A percentile compares a stretch with the other conserved stretches of the same genome.
phyloP scores from a whole-genome alignment of 23 red algal species.

The Agarophyton chilense region DNA sequence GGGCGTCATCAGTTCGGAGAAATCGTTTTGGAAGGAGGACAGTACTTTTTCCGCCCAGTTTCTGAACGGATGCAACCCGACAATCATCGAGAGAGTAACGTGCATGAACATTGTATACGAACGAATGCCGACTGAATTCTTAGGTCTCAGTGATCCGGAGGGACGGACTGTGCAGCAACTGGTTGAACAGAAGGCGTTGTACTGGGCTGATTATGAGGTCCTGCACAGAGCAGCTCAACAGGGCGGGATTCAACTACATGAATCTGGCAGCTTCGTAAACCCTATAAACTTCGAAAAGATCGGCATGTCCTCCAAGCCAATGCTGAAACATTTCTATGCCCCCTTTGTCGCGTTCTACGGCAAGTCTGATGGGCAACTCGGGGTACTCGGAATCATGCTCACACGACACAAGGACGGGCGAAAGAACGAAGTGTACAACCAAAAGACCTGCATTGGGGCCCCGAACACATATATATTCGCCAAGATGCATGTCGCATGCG shows the following conservation, averaged over 20 bases:
- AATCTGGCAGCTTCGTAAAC: slow-evolving; percentile 32
- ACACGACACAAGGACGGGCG: slow-evolving; percentile 7
- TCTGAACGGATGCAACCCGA: slow-evolving; percentile 54
- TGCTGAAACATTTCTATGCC: slow-evolving; percentile 64
- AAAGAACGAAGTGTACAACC: slow-evolving; percentile 25
- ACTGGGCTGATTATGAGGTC: slow-evolving; percentile 47
- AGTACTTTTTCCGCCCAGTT: slow-evolving; percentile 23
- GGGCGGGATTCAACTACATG: not conserved
- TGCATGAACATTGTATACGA: not conserved
- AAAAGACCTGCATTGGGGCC: not conserved
- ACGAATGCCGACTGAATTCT: slow-evolving; percentile 30
- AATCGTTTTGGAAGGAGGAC: slow-evolving; percentile 30
- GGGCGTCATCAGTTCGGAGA: slow-evolving; percentile 4
- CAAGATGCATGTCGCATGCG: slow-evolving; percentile 69
- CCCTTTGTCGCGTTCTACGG: slow-evolving; percentile 56
- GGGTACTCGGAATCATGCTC: slow-evolving; percentile 56
- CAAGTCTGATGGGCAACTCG: slow-evolving; percentile 29
- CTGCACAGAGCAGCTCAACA: not conserved
- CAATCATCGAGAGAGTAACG: not conserved
- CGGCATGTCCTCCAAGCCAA: not conserved
- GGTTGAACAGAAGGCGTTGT: not conserved
- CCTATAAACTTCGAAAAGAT: slow-evolving; percentile 34
- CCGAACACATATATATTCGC: slow-evolving; percentile 57
- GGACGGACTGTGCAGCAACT: slow-evolving; percentile 17
- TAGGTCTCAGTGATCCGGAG: not conserved